phyloP scores from a whole-genome alignment of 78 protist genomes.

The Dictyostelium capitatum region DNA sequence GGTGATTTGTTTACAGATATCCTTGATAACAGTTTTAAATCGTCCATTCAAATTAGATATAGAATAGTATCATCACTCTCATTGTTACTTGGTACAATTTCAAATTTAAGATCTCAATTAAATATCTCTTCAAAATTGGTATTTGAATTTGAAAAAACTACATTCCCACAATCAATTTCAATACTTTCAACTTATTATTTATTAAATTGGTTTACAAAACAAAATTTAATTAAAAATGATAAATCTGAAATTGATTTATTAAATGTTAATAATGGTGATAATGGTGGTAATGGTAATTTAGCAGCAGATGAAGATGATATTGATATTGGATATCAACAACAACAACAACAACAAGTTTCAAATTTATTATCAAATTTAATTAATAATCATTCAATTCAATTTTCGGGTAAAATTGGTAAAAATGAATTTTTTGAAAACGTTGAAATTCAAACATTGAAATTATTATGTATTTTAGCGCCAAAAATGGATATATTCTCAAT shows the following conservation, averaged over 20 bases:
- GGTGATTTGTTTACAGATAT: conserved; percentile 47
- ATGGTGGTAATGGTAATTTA: not conserved
- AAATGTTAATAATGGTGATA: not conserved
- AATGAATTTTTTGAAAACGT: conserved; percentile 21
- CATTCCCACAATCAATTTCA: not conserved
- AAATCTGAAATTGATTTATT: not conserved
- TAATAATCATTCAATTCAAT: conserved; percentile 1
- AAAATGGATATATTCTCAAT: conserved; percentile 10
- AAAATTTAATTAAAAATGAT: conserved; percentile 19
- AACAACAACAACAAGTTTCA: not conserved
- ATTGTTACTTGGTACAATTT: not conserved
- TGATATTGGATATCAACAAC: not conserved
- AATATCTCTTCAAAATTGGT: not conserved
- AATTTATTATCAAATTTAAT: conserved; percentile 13
- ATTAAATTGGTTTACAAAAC: conserved; percentile 60
- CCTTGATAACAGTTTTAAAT: not conserved
- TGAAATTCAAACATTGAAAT: not conserved
- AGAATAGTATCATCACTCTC: not conserved
- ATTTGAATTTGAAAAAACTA: not conserved
- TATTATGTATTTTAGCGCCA: not conserved
- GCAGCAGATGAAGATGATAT: not conserved
- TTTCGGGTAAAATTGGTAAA: not conserved
- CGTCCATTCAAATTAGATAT: not conserved
- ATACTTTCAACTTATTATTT: conserved; percentile 4
- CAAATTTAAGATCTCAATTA: conserved; percentile 15